Base-by-base conservation (phyloP, 2,329 filamentous ascomycete species). In the Boeremia exigua region DNA sequence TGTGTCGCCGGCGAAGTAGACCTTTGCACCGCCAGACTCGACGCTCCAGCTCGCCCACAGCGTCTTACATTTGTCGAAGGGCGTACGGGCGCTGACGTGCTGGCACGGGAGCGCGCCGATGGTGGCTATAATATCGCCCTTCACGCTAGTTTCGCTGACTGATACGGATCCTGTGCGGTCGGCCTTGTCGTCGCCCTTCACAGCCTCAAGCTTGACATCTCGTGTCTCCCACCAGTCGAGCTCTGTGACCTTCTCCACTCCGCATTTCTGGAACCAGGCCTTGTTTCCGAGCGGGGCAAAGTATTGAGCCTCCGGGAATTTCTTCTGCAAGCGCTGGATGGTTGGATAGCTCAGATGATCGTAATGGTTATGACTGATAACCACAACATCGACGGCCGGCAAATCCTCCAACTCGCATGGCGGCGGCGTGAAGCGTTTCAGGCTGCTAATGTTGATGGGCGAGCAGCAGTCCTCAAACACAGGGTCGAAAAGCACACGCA, bases 191-290 rank as follows among this genome's bases (percentile, higher is more conserved):
- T 32, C 23, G 12, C n/a, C 11, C 1, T 19, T 9, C 1, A 49
- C 32, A 3, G 43, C 71, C 12, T 83, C 80, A 25, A 96, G 77
- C 0, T 79, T 86, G n/a, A 96, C 75, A 43, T 94, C 87, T 6
- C 86, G 83, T 60, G 91, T 88, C 65, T 96, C 88, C 94, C 94
- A 97, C 94, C 94, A 97, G 77, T 98, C 94, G 68, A 97, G 75
- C 78, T 97, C 93, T 0, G 91, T 96, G 38, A 94, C 88, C 56
- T 92, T 90, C 0, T 1, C 83, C 10, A 96, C 85, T 1, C 91
- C 91, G 25, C 81, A 82, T 3, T 81, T 78, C 42, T 81, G 79
- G 74, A 98, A 96, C 93, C 93, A 97, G 43, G 84, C 79, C 75
- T 90, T 90, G 54, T 96, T 86, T 2, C 92, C 92, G 4, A 96